Evolutionary conservation across 495 filamentous ascomycete species (phyloP), one percentile per base, ranked within the genome.

Genomic region (Aspergillus cavernicola): DNA sequence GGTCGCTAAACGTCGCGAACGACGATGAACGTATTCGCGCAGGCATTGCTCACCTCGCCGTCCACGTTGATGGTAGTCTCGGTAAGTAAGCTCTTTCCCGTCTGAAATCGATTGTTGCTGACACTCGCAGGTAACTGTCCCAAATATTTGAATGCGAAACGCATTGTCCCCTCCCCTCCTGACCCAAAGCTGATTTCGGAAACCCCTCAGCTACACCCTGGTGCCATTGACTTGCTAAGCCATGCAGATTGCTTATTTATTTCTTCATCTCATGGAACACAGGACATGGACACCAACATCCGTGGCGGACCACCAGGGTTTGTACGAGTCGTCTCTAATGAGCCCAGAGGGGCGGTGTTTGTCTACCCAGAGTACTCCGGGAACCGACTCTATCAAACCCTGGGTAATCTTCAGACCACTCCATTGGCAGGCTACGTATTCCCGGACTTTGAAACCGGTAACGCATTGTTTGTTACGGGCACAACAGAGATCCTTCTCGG

Each of bases 211-310:
- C 53, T 83, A 1, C 47, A 62, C 13, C 56, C 63, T 19, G 66
- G 70, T 36, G 86, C 86, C 10, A 42, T 88, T 8, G 62, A 72
- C 5, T 63, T 92, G 4, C 65, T 95, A 11, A 65, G 56, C 8
- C 80, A 83, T 55, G 80, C 87, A 16, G 90, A 92, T 61, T 68
- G 87, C 29, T 84, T 95, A 56, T 93, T 95, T 64, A 70, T 93
- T 15, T 85, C 86, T 22, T 84, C 81, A 31, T 79, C 76, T 11
- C 73, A 85, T 55, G 75, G 78, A n/a, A 61, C 62, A 11, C 60
- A 64, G 18, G 84, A 82, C 57, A 92, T 95, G 89, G 89, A 92
- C 64, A 87, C 85, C n/a, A 93, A 93, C 61, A 82, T 87, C 55
- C 80, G 90, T 20, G 89, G 90, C 32, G 89, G 89, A 0, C 76